phyloP scores from a whole-genome alignment of 2,329 filamentous ascomycete genomes.

The Neonectria coccinea region DNA sequence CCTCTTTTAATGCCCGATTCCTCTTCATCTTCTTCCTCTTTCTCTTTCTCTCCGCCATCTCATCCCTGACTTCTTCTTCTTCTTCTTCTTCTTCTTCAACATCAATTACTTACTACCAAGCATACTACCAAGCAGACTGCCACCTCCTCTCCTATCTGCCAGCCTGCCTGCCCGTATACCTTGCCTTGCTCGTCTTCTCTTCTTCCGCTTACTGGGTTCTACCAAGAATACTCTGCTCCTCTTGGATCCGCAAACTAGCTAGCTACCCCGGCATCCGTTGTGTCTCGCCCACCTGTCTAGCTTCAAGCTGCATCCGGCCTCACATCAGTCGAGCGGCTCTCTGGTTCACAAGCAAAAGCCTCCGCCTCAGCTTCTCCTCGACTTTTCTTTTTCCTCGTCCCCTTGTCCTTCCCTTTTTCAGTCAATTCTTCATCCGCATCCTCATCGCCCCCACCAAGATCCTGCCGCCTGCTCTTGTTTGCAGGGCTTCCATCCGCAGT shows the following conservation, averaged over 20 bases:
- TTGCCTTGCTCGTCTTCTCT: neutral
- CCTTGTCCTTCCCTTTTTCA: neutral
- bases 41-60: neutral
- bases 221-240: neutral
- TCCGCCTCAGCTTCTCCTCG: slow-evolving; percentile 5
- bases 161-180: neutral
- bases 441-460: neutral
- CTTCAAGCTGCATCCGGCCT: slow-evolving; percentile 20
- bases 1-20: neutral
- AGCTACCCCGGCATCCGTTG: slow-evolving; percentile 19
- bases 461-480: slow-evolving; percentile 5
- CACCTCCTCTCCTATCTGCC: neutral
- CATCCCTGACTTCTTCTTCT: neutral
- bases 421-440: neutral
- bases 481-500: slow-evolving; percentile 21
- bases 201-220: neutral
- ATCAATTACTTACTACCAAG: neutral
- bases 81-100: neutral
- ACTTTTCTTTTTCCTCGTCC: neutral
- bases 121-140: neutral
- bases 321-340: slow-evolving; percentile 11
- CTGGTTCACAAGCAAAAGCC: slow-evolving; percentile 5
- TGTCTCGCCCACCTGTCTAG: slow-evolving; percentile 24
- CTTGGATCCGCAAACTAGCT: slow-evolving; percentile 18
- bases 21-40: neutral